Evolutionary conservation across 2,329 filamentous ascomycete genomes (phyloP), one percentile per base, ranked within the genome.

Genomic region (Nannizziopsis arthrosporioides): DNA sequence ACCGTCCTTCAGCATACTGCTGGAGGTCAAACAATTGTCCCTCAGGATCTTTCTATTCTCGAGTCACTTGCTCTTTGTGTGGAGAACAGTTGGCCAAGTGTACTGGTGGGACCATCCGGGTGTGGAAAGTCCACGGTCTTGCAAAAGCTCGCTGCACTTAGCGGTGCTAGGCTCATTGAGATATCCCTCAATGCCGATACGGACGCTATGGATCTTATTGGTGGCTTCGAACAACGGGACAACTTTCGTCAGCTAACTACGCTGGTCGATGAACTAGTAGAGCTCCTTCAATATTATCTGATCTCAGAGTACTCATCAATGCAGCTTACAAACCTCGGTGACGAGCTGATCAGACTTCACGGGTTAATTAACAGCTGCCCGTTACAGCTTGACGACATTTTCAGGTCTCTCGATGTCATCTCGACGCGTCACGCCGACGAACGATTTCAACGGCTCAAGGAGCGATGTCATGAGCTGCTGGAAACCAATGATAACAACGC

Each of bases 181-280:
- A 85, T 96, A 57, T 81, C 89, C 0, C 80, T 98, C 68, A 98
- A 94, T 61, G 83, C 89, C 5, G 93, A 98, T 58, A 85, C 94
- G 39, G 92, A 98, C 63, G 89, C 90, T 0, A 94, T 94, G 81
- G 92, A 98, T 65, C 78, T 98, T 48, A 86, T 98, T 49, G 92
- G 92, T 59, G 92, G 92, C 0, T 98, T 94, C 61, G 92, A 98
- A 63, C 92, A 98, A 66, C 81, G 86, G 14, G 92, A 98, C 61
- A 80, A 85, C 17, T 74, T 84, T 44, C 77, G 90, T 48, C 78
- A 84, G 52, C 71, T 85, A 3, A 81, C 83, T 47, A 70, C 72
- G n/a, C 72, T 78, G 54, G 60, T 82, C 5, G 63, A 70, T 19
- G 69, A 76, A 42, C 60, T 85, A 10, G 68, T 70, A 10, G 59